These are phyloP conservation scores for Cruciata laevipes DNA, from an alignment of 257 asterid genomes.

Conservation along the genomic window DNA sequence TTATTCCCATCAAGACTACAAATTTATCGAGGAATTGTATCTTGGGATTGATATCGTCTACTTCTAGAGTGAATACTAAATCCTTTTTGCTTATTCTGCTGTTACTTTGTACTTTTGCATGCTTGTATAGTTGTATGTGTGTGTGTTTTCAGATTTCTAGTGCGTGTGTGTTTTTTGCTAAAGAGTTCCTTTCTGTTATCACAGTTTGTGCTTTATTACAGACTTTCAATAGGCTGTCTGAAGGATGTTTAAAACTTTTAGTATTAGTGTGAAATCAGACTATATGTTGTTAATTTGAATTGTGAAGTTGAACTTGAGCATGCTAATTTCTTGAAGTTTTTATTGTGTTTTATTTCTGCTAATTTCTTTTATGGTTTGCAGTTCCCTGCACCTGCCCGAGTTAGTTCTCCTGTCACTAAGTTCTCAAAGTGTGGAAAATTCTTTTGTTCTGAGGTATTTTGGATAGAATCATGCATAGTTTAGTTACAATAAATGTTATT, in stretches of 20 bases:
- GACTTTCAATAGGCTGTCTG: too few species aligned
- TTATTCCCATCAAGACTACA: slow-evolving; percentile 73
- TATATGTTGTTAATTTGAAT: background rate
- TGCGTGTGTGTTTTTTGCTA: background rate
- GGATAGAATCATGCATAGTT: background rate
- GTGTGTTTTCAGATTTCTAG: background rate
- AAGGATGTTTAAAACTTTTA: background rate
- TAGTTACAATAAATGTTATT: background rate
- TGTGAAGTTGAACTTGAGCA: background rate
- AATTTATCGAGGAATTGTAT: slow-evolving; percentile 75
- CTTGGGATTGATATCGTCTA: slow-evolving; percentile 66
- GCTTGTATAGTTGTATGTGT: background rate
- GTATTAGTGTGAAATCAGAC: background rate
- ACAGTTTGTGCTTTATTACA: too few species aligned
- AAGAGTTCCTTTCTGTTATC: too few species aligned
- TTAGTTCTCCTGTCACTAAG: slow-evolving; percentile 30
- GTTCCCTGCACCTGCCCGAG: slow-evolving; percentile 29
- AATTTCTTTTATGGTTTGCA: slow-evolving; percentile 24
- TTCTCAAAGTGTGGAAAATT: slow-evolving; percentile 29
- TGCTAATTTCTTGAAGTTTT: background rate
- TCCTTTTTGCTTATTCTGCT: slow-evolving; percentile 15
- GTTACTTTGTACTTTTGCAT: background rate
- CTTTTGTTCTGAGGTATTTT: slow-evolving; percentile 46
- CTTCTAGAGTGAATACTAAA: slow-evolving; percentile 59
- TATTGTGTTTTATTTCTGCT: background rate